A percentile compares a stretch with the other conserved stretches of the same genome.
Conservation (phyloP, 2,329 filamentous ascomycete species). For the Fusarium scirpi region DNA sequence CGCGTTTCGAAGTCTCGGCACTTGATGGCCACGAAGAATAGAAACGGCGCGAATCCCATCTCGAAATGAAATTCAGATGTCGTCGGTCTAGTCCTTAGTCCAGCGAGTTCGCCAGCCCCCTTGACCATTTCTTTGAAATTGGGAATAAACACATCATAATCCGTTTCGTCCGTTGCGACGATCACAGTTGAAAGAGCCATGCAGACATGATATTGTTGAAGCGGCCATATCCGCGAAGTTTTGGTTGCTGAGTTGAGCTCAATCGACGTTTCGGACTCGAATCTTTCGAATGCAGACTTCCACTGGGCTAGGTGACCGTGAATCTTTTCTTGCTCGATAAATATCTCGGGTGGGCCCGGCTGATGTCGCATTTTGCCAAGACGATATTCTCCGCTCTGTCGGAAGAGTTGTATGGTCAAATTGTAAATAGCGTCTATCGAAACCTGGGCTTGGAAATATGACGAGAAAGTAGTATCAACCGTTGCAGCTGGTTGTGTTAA, state of each 20-base stretch:
- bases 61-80: conserved; percentile 15
- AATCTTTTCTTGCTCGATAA: conserved; percentile 14
- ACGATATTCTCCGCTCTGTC: conserved; percentile 9
- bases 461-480: background rate
- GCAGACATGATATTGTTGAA: conserved; percentile 19
- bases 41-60: conserved; percentile 21
- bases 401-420: conserved; percentile 18
- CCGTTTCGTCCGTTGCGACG: conserved; percentile 3
- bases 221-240: conserved; percentile 13
- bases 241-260: background rate
- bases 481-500: background rate
- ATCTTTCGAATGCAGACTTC: conserved; percentile 11
- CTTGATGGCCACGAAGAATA: conserved; percentile 20
- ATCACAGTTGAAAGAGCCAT: conserved; percentile 1
- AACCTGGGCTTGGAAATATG: background rate
- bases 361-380: conserved; percentile 10
- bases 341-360: background rate
- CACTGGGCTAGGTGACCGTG: conserved; percentile 5
- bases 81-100: background rate
- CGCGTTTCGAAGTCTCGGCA: conserved; percentile 20
- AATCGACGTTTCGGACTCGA: background rate
- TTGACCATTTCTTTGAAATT: conserved; percentile 17
- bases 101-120: conserved; percentile 4
- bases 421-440: conserved; percentile 14
- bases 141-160: conserved; percentile 11